Conservation (phyloP, 441 rosid species). For the Hura crepitans region DNA sequence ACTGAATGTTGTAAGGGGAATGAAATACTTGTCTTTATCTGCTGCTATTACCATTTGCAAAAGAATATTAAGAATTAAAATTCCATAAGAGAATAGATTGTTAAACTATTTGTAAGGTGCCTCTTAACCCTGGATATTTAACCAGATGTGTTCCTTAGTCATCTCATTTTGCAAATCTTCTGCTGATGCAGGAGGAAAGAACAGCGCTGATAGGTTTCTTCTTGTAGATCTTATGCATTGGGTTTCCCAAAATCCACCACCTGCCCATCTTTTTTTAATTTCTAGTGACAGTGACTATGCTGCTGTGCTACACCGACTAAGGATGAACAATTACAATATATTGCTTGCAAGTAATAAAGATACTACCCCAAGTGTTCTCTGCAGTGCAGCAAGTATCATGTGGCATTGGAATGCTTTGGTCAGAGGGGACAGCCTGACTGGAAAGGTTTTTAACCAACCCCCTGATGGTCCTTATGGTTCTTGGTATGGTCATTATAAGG, state of each 20-base stretch:
- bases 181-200: slow-evolving; percentile 58
- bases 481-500: slow-evolving; percentile 80
- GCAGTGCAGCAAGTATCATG: slow-evolving; percentile 86
- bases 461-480: slow-evolving; percentile 90
- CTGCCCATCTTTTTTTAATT: slow-evolving; percentile 80
- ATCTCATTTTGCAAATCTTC: slow-evolving; percentile 19
- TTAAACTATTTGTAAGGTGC: background rate
- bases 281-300: slow-evolving; percentile 73
- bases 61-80: background rate
- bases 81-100: background rate
- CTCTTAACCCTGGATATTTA: background rate
- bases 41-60: background rate
- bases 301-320: slow-evolving; percentile 53
- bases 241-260: slow-evolving; percentile 85
- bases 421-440: slow-evolving; percentile 41
- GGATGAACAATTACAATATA: slow-evolving; percentile 87
- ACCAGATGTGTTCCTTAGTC: background rate
- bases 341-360: slow-evolving; percentile 64
- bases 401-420: slow-evolving; percentile 72
- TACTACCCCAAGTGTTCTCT: slow-evolving; percentile 46
- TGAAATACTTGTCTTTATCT: background rate
- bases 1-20: background rate
- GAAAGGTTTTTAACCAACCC: slow-evolving; percentile 70
- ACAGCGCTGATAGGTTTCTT: slow-evolving; percentile 71
- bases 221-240: slow-evolving; percentile 68